A percentile compares a stretch with the other conserved stretches of the same genome.
These are phyloP conservation scores for Rheum nobile DNA, from an alignment of 148 eudicot species.

Conservation along the genomic window DNA sequence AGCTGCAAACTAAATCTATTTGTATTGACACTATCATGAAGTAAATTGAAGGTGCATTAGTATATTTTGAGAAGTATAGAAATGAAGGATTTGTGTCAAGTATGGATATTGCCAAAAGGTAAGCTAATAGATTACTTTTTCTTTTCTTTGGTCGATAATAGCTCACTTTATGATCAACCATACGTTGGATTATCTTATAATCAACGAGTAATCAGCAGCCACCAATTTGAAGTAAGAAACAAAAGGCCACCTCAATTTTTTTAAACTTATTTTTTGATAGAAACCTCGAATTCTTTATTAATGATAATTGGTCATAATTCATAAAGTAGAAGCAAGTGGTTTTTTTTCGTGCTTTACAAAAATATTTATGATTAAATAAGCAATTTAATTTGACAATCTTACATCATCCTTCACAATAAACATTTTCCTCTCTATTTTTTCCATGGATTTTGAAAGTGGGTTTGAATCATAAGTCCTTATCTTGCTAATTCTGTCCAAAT, in stretches of 20 bases:
- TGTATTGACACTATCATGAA: too few relatives aligned
- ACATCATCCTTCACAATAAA: neutral
- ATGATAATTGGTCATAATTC: neutral
- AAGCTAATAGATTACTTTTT: too few relatives aligned
- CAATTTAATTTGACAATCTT: neutral
- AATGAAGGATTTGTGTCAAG: too few relatives aligned
- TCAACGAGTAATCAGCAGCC: neutral
- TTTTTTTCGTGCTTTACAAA: neutral
- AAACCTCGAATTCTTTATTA: neutral
- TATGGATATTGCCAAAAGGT: too few relatives aligned
- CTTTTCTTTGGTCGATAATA: too few relatives aligned
- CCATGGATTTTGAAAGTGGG: neutral
- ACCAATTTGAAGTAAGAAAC: neutral
- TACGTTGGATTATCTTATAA: too few relatives aligned
- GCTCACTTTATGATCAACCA: too few relatives aligned
- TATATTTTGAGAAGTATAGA: too few relatives aligned
- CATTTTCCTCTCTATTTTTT: neutral
- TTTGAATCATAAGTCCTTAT: neutral
- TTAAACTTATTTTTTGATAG: too few relatives aligned
- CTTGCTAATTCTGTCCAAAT: neutral
- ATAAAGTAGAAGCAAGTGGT: neutral
- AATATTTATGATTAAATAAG: too few relatives aligned
- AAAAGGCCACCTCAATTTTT: neutral
- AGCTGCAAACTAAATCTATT: too few relatives aligned
- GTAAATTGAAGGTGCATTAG: too few relatives aligned